Conservation (phyloP, 2,329 filamentous ascomycete genomes). For the Colletotrichum gloeosporioides region DNA sequence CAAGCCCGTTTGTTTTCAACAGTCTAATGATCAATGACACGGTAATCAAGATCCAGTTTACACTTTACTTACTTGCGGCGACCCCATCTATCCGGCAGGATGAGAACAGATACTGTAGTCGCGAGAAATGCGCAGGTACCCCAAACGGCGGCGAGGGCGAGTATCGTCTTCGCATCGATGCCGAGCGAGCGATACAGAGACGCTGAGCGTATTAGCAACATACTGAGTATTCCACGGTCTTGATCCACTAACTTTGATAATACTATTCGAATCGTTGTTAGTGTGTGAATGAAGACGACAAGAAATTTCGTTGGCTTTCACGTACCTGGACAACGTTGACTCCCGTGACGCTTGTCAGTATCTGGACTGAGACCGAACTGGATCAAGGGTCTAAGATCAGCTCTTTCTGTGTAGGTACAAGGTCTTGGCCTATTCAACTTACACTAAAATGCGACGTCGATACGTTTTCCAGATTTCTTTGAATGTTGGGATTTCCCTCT, state of each 20-base stretch:
- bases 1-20: not conserved
- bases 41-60: no score
- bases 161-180: not conserved
- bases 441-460: not conserved
- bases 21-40: no score
- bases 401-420: not conserved
- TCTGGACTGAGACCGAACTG: not conserved
- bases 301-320: rapidly evolving
- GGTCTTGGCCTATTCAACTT: not conserved
- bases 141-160: not conserved
- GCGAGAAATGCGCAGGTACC: not conserved
- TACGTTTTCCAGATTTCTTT: not conserved
- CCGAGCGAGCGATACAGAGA: not conserved
- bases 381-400: rapidly evolving
- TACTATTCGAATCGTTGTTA: not conserved
- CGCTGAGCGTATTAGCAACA: not conserved
- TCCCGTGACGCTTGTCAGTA: not conserved
- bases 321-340: not conserved
- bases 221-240: rapidly evolving
- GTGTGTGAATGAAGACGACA: not conserved
- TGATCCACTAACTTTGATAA: not conserved
- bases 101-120: not conserved
- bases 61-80: not conserved
- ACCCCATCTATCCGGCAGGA: not conserved
- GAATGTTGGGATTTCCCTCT: not conserved